Evolutionary conservation across 2,329 filamentous ascomycete genomes (phyloP), one percentile per base, ranked within the genome.

Genomic region (Penicillium sp.): DNA sequence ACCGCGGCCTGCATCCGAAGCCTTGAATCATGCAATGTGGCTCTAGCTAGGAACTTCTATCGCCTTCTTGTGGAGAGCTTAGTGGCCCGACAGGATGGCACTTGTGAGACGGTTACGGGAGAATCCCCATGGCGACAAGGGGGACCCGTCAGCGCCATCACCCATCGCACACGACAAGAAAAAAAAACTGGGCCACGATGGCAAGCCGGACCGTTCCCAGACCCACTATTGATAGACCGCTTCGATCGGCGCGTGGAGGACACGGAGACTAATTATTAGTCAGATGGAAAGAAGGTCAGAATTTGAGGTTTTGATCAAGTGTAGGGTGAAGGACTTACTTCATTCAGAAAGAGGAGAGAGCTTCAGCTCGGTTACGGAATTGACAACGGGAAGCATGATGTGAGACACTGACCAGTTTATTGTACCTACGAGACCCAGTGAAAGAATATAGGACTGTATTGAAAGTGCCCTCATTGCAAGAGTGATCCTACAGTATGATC

Each of bases 151-250:
- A n/a, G n/a, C n/a, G n/a, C n/a, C n/a, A n/a, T n/a, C n/a, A n/a
- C n/a, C n/a, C n/a, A 22, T 57, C 19, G 22, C 28, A 37, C 42
- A 58, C 40, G 33, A 47, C 38, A 50, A 56, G 55, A 45, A 53
- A 33, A 35, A 56, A 58, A 38, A 58, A 60, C 58, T 35, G 58
- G 63, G 44, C 51, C 51, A 58, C 24, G 44, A 58, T 62, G 56
- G 26, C 63, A 65, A 58, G 59, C 60, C 62, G 68, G 68, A 67
- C 68, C 67, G 68, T 69, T 70, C 59, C 61, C 59, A 68, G 65
- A 59, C 62, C 68, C 68, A 68, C 67, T 64, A 60, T 30, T 19
- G 47, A 60, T 63, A 69, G 64, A 65, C 68, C 64, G 62, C 61
- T 60, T 68, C 66, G 66, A 70, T 69, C 67, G 63, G 59, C 62